Evolutionary conservation across 1,284 basidiomycete genomes (phyloP), one percentile per base, ranked within the genome.

Genomic region (Ceratobasidium sp.): DNA sequence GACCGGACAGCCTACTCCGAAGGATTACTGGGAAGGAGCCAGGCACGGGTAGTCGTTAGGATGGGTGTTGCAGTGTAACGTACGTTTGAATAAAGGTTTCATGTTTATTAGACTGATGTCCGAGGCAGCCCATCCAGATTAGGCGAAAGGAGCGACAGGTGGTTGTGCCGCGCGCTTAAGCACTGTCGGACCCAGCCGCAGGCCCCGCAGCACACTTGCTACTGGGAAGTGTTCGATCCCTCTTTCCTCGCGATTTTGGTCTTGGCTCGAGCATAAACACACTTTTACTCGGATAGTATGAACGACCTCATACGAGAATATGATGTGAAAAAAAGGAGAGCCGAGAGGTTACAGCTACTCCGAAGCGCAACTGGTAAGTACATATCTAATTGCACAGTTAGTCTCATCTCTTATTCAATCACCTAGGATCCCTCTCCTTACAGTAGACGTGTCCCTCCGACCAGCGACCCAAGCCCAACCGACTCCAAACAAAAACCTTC

Each of bases 361-460:
- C 9, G 54, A 58, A 31, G 54, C 54, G 13, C 54, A 37, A 34
- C n/a, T 58, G 16, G 53, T 54, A 9, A 54, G 54, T 58, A 37
- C 27, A 37, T 13, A 37, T 58, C 31, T 58, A 16, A 27, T n/a
- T n/a, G n/a, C n/a, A n/a, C n/a, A n/a, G n/a, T n/a, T n/a, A n/a
- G n/a, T n/a, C 11, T 37, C 29, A 58, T 16, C 11, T 31, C 16
- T 34, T 37, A 37, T 6, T 37, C 1, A 34, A 16, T 58, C 19
- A 19, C n/a, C 2, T 58, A 58, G 54, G 54, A 58, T 9, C 63
- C 63, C 1, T 46, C 63, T 27, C 63, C 63, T 19, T 65, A 65
- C 19, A 65, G 13, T 34, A 41, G 22, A 51, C 22, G 22, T n/a
- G 63, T 27, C 19, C 29, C 46, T 51, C 29, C 43, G 31, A 65